Evolutionary conservation across 2,329 filamentous ascomycete genomes (phyloP), one percentile per base, ranked within the genome.

Genomic region (Neurospora sp.): DNA sequence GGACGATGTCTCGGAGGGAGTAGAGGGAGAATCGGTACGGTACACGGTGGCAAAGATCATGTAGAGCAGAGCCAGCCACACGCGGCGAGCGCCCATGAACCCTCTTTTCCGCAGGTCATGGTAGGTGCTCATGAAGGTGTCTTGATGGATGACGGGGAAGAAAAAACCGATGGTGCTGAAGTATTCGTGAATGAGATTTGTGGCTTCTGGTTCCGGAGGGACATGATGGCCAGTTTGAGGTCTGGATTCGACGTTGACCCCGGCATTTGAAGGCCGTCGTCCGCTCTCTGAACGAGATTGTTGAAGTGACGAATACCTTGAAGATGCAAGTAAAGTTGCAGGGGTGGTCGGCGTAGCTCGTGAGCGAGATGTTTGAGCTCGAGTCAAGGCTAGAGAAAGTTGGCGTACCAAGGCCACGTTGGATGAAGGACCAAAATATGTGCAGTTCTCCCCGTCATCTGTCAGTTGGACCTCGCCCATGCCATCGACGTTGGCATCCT

Each of bases 391-490:
- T 36, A 68, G 39, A 33, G 38, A 23, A 40, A 68, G 40, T 9
- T 68, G 67, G 40, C 40, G 67, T 11, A 52, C 43, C 39, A 68
- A 68, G 40, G 40, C 67, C n/a, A 43, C 67, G 28, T 46, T 46
- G 67, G 67, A 68, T 7, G 67, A 68, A 23, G 67, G 40, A 68
- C 67, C 67, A 36, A 68, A 68, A 33, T 68, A 68, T 42, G 67
- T 46, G 28, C 67, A 43, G 28, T 68, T 43, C 39, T 68, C 67
- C 38, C 23, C 36, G 3, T 40, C 67, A 36, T 68, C 67, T 52
- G 67, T 68, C 43, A 68, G 67, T 40, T 43, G 19, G 2, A 68
- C 67, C 43, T 68, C 67, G 17, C 67, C 67, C 67, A 68, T 68
- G 13, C 67, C 67, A 19, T 68, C 67, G 13, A 17, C 52, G 13